phyloP scores from a whole-genome alignment of 495 filamentous ascomycete genomes.

The Tuber indicum region DNA sequence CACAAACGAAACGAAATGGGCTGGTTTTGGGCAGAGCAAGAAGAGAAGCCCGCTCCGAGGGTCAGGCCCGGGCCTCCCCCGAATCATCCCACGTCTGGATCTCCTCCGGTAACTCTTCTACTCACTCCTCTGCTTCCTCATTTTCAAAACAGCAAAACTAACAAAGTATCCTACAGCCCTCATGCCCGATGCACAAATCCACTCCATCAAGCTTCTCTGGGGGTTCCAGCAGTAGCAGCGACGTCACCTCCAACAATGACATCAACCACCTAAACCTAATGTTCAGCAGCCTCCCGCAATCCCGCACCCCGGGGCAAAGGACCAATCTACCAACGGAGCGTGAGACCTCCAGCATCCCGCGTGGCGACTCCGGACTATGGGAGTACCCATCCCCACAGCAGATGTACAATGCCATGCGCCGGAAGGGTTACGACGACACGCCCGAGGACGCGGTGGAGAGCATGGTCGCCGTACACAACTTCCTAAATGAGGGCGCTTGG shows the following conservation, averaged over 20 bases:
- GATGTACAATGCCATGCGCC: slow-evolving; percentile 96
- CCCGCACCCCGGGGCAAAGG: slow-evolving; percentile 64
- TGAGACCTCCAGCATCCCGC: slow-evolving; percentile 78
- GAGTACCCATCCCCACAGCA: slow-evolving; percentile 97
- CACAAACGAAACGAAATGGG: slow-evolving; percentile 56
- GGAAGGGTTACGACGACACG: slow-evolving; percentile 92
- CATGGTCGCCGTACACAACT: slow-evolving; percentile 98
- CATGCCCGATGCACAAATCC: slow-evolving; percentile 83
- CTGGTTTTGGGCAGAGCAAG: slow-evolving; percentile 93
- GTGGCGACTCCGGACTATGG: slow-evolving; percentile 71
- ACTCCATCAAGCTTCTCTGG: slow-evolving; percentile 45
- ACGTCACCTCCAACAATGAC: slow-evolving; percentile 51
- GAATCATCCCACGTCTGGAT: slow-evolving; percentile 42
- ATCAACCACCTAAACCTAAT: slow-evolving; percentile 96
- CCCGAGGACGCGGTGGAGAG: slow-evolving; percentile 87
- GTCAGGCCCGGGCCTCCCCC: slow-evolving; percentile 37
- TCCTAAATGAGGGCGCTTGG: slow-evolving; percentile 96
- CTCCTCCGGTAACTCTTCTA: slow-evolving; percentile 63
- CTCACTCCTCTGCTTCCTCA: background rate
- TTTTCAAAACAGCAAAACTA: background rate
- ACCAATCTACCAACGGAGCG: slow-evolving; percentile 66
- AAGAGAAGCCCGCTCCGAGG: slow-evolving; percentile 44
- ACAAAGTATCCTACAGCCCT: slow-evolving; percentile 52
- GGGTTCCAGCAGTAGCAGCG: slow-evolving; percentile 49
- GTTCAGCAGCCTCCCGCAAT: slow-evolving; percentile 77